Evolutionary conservation across 805 yeast genomes (phyloP), one percentile per base, ranked within the genome.

Genomic region (Kazachstania viticola): DNA sequence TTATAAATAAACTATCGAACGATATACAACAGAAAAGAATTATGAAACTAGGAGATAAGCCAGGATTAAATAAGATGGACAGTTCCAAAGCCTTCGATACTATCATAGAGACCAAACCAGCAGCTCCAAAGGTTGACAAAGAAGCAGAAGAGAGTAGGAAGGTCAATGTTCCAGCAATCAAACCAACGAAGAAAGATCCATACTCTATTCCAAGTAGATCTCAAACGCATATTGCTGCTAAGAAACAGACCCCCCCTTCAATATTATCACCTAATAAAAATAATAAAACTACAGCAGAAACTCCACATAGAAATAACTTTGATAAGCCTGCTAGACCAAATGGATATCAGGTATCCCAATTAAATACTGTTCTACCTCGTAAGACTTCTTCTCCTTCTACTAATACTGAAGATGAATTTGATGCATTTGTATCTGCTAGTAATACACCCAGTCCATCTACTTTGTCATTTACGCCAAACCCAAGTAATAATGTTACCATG

Each of bases 11-110:
- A 13, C 58, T 71, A 13, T 50, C 72, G 1, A 52, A 44, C 15
- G 51, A 51, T 9, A 59, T 75, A n/a, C 76, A 72, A 46, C 41
- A 41, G 11, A 52, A 53, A 25, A 74, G 69, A 27, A 32, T 55
- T 22, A 46, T 50, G 21, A 60, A 54, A 32, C 44, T 67, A 22
- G 39, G 40, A 11, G 46, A 50, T 24, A 49, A 42, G 21, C 14
- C 30, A 11, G 15, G 28, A 3, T 16, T 29, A 3, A 45, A 34
- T 15, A 48, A 46, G 13, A 42, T 39, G 25, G 35, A 35, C 14
- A 45, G 41, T 21, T 40, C 45, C 25, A 49, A 43, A 18, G 51
- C 47, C 13, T 50, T 54, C 32, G 44, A 40, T 13, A 43, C 42
- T 14, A 45, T 50, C 14, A 45, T 52, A 14, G 46, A 42, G 9